These are phyloP conservation scores for Myriosclerotinia duriaeana DNA, from an alignment of 2,329 filamentous ascomycete genomes.

Conservation along the genomic window DNA sequence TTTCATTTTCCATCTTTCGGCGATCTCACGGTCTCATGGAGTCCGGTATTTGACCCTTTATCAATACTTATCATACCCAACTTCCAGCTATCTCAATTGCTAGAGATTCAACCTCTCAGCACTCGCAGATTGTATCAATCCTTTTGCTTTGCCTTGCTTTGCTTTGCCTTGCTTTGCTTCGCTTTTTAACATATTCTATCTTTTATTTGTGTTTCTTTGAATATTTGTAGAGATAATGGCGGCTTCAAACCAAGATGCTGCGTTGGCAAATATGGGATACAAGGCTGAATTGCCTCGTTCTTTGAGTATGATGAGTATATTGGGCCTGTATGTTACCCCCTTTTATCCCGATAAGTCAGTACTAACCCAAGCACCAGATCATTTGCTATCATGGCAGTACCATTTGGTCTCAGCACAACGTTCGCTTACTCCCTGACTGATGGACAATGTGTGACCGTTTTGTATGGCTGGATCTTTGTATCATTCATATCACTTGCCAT, in stretches of 20 bases:
- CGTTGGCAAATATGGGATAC: conserved; percentile 55
- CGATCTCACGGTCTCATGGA: conserved; percentile 25
- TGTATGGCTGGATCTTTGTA: conserved; percentile 69
- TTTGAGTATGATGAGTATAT: conserved; percentile 66
- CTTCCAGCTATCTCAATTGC: background rate
- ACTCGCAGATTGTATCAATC: background rate
- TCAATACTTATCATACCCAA: background rate
- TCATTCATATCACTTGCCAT: conserved; percentile 63
- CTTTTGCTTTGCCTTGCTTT: background rate
- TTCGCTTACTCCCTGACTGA: conserved; percentile 67
- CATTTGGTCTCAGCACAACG: conserved; percentile 57
- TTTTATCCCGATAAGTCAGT: conserved; percentile 22
- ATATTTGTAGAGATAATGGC: conserved; percentile 4
- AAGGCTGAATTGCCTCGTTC: conserved; percentile 64
- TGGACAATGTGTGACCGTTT: conserved; percentile 65
- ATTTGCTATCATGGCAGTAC: conserved; percentile 71
- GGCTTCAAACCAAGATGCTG: conserved; percentile 20
- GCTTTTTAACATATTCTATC: background rate
- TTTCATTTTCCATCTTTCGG: conserved; percentile 26
- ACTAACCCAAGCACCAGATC: conserved; percentile 44
- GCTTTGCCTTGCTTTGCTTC: too few relatives aligned
- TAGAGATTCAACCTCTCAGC: conserved; percentile 18
- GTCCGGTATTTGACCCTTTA: conserved; percentile 22
- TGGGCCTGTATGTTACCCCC: conserved; percentile 48
- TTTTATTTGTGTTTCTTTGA: background rate